Evolutionary conservation across 148 eudicot genomes (phyloP), one percentile per base, ranked within the genome.

Genomic region (Amaranthus palmeri): DNA sequence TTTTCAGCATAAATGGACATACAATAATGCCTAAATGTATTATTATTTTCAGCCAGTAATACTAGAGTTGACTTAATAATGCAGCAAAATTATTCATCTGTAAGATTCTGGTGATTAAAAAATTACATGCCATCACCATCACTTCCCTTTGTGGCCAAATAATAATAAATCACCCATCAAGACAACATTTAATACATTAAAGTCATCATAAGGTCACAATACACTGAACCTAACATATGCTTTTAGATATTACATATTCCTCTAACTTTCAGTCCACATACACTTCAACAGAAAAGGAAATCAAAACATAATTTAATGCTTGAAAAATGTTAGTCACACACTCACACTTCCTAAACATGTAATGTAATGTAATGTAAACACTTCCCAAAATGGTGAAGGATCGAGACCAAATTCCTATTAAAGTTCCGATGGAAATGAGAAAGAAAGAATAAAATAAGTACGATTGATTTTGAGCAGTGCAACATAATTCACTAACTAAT

Each of bases 111-210:
- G 36, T 8, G 15, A 48, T 7, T 44, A 9, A 55, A 51, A 18
- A 17, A 5, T 10, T 36, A 36, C 54, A 59, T 15, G 43, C 2
- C 70, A 75, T 75, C 71, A 70, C 8, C 45, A 65, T 64, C 14
- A 60, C 25, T 15, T 46, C n/a, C 43, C 15, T n/a, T 58, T 54
- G 6, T 8, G 0, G 43, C 25, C 48, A 42, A 49, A 51, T 43
- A 41, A 56, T n/a, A 15, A n/a, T 8, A 9, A 18, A 54, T 17
- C 18, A 65, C 36, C 54, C 36, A 13, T 42, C 59, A 68, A 45
- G 81, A 65, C 69, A 68, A 48, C 74, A 73, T 55, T 58, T 61
- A 54, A 46, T 40, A 60, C 9, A 40, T 13, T n/a, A 46, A 67
- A 56, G 44, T 25, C 48, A 14, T 44, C 49, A 59, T 47, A 59